Conservation (phyloP, 495 filamentous ascomycete genomes). For the Aspergillus nidulans region DNA sequence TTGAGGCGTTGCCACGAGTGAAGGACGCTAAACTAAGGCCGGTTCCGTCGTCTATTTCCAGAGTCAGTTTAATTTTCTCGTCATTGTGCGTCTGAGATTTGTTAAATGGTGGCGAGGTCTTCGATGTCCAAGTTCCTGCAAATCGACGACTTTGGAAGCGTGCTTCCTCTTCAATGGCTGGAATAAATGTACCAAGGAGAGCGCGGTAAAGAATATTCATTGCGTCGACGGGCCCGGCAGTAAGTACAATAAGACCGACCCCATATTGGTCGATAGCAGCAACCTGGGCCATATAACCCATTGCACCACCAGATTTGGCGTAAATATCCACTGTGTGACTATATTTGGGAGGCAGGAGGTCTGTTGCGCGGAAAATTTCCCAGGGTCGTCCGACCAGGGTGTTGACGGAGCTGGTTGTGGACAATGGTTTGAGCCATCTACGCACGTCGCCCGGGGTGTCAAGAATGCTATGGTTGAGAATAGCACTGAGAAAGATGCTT, state of each 20-base stretch:
- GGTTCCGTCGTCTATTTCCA: conserved; percentile 3
- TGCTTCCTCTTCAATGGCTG: conserved; percentile 10
- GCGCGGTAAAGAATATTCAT: conserved; percentile 14
- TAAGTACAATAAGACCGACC: conserved; percentile 5
- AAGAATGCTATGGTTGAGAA: conserved; percentile 9
- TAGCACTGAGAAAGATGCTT: conserved; percentile 2
- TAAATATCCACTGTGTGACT: conserved; percentile 16
- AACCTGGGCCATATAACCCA: conserved; percentile 15
- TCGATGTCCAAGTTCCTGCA: conserved; percentile 5
- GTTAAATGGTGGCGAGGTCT: too few species aligned
- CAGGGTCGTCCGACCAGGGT: conserved; percentile 13
- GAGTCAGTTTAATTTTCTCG: not conserved
- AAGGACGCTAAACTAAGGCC: conserved; percentile 9
- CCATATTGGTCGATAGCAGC: conserved; percentile 15
- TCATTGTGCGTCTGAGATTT: not conserved
- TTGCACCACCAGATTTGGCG: conserved; percentile 15
- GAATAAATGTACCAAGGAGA: conserved; percentile 5
- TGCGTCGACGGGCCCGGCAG: conserved; percentile 11
- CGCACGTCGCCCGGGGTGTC: not conserved
- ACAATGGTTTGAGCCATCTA: conserved; percentile 16
- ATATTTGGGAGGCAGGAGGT: conserved; percentile 8
- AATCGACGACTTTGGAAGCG: not conserved
- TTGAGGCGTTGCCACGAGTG: conserved; percentile 1
- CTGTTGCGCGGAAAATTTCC: conserved; percentile 12
- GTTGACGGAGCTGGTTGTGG: conserved; percentile 11